Percentiles rank a stretch among this genome's conserved stretches.
Conservation (phyloP, 2,329 filamentous ascomycete species). For the Dothistroma pini region DNA sequence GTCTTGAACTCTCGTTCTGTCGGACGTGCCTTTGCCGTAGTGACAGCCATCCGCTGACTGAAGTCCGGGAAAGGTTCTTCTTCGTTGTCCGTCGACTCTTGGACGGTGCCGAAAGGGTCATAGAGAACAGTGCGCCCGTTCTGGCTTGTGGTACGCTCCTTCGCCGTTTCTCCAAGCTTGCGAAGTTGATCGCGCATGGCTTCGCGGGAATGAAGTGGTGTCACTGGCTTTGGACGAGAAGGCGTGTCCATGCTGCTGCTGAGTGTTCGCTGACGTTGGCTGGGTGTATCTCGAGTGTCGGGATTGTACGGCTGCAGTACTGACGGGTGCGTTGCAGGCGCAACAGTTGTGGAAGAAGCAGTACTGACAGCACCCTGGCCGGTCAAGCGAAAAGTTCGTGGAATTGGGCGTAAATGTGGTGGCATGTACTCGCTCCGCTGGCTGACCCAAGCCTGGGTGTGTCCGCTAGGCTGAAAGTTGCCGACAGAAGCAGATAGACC, state of each 20-base stretch:
- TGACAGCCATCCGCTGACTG: background rate
- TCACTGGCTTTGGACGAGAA: conserved; percentile 9
- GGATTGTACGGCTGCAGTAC: background rate
- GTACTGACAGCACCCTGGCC: background rate
- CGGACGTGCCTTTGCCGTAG: background rate
- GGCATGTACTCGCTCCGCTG: background rate
- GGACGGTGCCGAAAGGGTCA: conserved; percentile 29
- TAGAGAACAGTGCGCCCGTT: conserved; percentile 30
- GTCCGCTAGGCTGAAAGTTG: background rate
- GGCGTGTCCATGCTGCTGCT: background rate
- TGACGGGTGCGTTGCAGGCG: background rate
- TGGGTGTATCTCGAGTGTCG: background rate
- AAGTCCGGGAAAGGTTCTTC: background rate
- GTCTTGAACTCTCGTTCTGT: background rate
- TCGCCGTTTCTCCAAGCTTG: conserved; percentile 29
- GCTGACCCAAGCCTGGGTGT: background rate
- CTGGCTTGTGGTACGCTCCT: conserved; percentile 29
- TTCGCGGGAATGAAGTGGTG: conserved; percentile 11
- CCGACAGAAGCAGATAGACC: background rate
- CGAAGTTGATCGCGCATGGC: conserved; percentile 30
- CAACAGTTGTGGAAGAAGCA: background rate
- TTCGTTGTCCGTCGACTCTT: background rate
- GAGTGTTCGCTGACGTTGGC: background rate
- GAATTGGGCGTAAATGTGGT: background rate
- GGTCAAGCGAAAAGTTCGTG: background rate